Evolutionary conservation across 2,329 filamentous ascomycete genomes (phyloP).

Genomic region (Ophidiomyces ophidiicola): DNA sequence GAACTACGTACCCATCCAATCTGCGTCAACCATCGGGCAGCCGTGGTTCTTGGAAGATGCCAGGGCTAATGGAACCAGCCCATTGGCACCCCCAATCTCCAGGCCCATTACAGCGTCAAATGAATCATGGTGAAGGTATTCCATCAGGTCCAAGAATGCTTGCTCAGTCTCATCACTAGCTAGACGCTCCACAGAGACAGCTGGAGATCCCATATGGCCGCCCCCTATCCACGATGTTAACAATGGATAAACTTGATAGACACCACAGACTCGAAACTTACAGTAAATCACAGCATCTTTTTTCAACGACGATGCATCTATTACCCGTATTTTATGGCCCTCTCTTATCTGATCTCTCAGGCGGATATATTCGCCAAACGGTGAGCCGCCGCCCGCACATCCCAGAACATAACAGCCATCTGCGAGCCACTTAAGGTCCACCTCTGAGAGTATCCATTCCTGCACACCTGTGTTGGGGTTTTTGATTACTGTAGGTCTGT

Average conservation of each 20-base stretch:
- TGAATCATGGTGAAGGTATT: constrained; percentile 33
- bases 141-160: constrained; percentile 40
- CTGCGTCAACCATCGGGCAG: constrained; percentile 35
- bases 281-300: constrained; percentile 36
- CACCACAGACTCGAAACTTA: constrained; percentile 34
- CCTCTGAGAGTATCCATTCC: constrained; percentile 35
- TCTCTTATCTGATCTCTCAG: constrained; percentile 30
- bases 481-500: constrained; percentile 32
- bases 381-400: constrained; percentile 39
- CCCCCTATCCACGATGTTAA: constrained; percentile 32
- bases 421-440: constrained; percentile 36
- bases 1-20: constrained; percentile 33
- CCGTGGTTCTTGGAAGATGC: constrained; percentile 44
- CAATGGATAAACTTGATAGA: constrained; percentile 27
- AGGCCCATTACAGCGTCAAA: constrained; percentile 49
- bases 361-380: constrained; percentile 34
- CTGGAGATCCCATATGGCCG: constrained; percentile 48
- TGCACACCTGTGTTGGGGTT: constrained; percentile 17
- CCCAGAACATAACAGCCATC: constrained; percentile 40
- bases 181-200: constrained; percentile 49
- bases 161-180: constrained; percentile 41
- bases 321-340: constrained; percentile 31
- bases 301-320: constrained; percentile 34
- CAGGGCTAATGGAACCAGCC: constrained; percentile 46
- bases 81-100: constrained; percentile 57